A percentile compares a stretch with the other conserved stretches of the same genome.
Evolutionary conservation across 306 rosid genomes (phyloP).

Genomic region (Acacia confusa): DNA sequence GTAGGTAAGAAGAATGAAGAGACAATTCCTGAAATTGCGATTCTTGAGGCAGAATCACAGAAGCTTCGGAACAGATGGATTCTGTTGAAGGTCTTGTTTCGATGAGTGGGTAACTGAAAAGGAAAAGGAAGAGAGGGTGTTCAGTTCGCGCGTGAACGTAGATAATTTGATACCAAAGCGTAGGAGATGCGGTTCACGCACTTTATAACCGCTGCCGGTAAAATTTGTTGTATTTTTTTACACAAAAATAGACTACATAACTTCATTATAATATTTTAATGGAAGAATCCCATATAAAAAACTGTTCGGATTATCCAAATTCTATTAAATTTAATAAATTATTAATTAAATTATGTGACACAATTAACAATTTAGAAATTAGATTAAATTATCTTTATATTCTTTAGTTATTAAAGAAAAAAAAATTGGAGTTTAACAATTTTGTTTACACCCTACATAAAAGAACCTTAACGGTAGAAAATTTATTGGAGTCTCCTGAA

Average conservation of each 20-base stretch:
- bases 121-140: background rate
- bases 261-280: background rate
- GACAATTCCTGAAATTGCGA: background rate
- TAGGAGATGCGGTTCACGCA: background rate
- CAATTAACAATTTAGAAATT: too few species aligned
- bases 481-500: too few species aligned
- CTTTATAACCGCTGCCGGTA: background rate
- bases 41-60: background rate
- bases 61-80: slow-evolving; percentile 23
- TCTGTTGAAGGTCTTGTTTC: slow-evolving; percentile 26
- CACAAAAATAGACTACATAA: background rate
- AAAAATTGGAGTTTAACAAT: too few species aligned
- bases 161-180: background rate
- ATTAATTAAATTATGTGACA: too few species aligned
- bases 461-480: too few species aligned
- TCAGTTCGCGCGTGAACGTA: slow-evolving; percentile 34
- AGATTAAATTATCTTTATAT: too few species aligned
- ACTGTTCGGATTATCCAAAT: too few species aligned
- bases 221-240: background rate
- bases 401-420: too few species aligned
- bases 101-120: slow-evolving; percentile 39
- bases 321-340: too few species aligned
- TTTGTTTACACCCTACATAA: too few species aligned
- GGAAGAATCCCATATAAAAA: too few species aligned
- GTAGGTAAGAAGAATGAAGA: background rate